Percentiles rank a stretch among this genome's conserved stretches.
phyloP scores from a whole-genome alignment of 2,329 filamentous ascomycete genomes.

The Teratosphaeria gauchensis region DNA sequence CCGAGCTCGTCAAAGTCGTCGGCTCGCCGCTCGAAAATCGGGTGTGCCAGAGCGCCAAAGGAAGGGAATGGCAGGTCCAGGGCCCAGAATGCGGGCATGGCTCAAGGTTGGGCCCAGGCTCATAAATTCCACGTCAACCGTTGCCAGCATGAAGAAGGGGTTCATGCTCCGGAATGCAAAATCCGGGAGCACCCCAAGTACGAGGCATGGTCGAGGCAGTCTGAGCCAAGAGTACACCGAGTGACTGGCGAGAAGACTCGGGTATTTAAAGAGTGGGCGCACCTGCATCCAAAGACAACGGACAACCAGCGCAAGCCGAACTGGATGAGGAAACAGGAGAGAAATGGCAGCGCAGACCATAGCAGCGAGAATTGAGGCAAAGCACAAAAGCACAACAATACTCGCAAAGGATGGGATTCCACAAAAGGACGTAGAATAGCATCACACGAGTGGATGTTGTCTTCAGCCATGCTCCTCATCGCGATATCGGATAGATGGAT shows the following conservation, averaged over 20 bases:
- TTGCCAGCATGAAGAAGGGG: neutral
- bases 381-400: neutral
- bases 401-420: neutral
- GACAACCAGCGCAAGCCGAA: neutral
- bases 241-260: neutral
- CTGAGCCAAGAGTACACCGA: neutral
- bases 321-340: neutral
- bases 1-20: neutral
- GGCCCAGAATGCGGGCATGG: neutral
- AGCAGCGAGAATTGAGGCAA: neutral
- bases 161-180: neutral
- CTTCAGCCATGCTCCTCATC: neutral
- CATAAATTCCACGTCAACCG: neutral
- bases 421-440: neutral
- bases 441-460: neutral
- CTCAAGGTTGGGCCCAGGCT: neutral
- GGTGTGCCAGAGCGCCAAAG: neutral
- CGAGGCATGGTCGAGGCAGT: neutral
- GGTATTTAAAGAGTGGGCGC: neutral
- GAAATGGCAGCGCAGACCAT: neutral
- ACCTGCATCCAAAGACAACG: neutral
- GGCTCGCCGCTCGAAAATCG: neutral
- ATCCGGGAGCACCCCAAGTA: neutral
- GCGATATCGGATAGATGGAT: neutral
- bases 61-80: neutral